Evolutionary conservation across 352 stramenopile species (phyloP).

Genomic region (Pythium biforme): DNA sequence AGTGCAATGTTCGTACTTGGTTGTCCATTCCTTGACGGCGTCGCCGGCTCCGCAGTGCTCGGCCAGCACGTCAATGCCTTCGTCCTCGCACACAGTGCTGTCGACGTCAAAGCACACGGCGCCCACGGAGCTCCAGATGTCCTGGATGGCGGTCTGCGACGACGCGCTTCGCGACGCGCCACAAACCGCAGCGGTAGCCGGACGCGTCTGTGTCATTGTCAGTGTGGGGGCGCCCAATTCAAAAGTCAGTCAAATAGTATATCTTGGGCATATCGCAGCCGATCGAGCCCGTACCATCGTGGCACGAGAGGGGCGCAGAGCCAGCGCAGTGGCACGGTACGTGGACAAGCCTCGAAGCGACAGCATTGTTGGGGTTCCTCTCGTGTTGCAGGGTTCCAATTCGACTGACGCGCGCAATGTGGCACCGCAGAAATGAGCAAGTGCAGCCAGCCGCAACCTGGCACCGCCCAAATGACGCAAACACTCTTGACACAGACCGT

Average conservation of each 20-base stretch:
- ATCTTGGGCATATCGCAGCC: not conserved
- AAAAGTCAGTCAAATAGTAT: not conserved
- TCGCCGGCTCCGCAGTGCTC: conserved; percentile 93
- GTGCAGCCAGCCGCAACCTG: not conserved
- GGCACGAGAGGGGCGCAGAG: not conserved
- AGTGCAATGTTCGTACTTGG: conserved; percentile 50
- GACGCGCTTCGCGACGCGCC: conserved; percentile 6
- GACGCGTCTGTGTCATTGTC: not conserved
- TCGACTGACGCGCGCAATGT: conserved; percentile 18
- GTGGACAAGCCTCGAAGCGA: conserved; percentile 17
- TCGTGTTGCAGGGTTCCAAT: not conserved
- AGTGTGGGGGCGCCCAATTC: too few species aligned
- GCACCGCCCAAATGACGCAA: conserved; percentile 23
- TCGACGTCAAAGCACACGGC: conserved; percentile 95
- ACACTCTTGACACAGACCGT: conserved; percentile 27
- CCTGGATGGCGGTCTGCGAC: conserved; percentile 22
- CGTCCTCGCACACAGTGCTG: conserved; percentile 96
- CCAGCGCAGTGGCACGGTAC: not conserved
- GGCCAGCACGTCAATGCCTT: conserved; percentile 99
- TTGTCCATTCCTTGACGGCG: conserved; percentile 94
- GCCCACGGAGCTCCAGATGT: conserved; percentile 66
- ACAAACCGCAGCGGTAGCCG: not conserved
- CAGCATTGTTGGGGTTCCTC: conserved; percentile 16
- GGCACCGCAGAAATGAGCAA: conserved; percentile 7
- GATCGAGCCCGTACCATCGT: not conserved